Percentiles rank a stretch among this genome's conserved stretches.
phyloP scores from a whole-genome alignment of 2,329 filamentous ascomycete species.

The Davidsoniella virescens region DNA sequence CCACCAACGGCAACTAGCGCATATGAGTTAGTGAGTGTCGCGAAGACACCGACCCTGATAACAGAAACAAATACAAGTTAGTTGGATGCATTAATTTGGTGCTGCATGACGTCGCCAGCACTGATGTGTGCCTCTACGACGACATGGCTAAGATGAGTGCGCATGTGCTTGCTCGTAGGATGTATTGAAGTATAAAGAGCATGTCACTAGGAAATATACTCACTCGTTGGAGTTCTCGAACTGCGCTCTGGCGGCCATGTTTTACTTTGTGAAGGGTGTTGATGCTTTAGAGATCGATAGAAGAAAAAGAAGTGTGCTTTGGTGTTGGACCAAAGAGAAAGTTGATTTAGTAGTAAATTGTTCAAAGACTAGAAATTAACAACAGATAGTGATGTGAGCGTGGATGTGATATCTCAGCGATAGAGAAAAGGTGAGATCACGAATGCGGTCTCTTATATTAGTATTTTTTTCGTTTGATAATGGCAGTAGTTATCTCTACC shows the following conservation, averaged over 20 bases:
- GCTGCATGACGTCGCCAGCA: not conserved
- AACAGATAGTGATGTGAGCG: not conserved
- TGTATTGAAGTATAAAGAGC: not conserved
- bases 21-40: conserved; percentile 94
- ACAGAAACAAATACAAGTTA: conserved; percentile 14
- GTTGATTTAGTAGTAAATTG: not conserved
- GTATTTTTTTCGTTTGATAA: not conserved
- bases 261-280: conserved; percentile 13
- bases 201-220: conserved; percentile 19
- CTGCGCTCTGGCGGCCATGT: conserved; percentile 53
- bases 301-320: not conserved
- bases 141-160: too few species aligned
- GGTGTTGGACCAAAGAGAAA: not conserved
- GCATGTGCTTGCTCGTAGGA: not conserved
- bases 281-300: not conserved
- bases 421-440: not conserved
- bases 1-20: conserved; percentile 86
- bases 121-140: too few species aligned
- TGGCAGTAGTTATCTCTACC: not conserved
- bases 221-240: conserved; percentile 90
- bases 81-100: not conserved
- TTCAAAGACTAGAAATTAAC: not conserved
- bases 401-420: not conserved
- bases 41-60: conserved; percentile 80
- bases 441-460: not conserved